Base-by-base conservation (phyloP, 768 basidiomycete species). In the Leucocoprinus leucothites region DNA sequence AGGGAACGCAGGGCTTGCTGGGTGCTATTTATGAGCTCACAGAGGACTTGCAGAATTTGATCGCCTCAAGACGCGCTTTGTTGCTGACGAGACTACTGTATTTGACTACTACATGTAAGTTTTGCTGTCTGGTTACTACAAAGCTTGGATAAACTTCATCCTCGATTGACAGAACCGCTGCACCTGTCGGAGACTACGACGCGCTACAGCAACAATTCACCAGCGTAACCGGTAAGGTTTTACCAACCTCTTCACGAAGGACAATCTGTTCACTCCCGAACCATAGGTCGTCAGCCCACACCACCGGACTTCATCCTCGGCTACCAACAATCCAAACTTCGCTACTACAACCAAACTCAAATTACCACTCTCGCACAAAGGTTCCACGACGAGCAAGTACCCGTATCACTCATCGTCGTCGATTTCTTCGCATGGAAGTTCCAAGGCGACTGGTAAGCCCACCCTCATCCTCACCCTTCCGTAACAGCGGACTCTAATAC, bases 391-490 rank as follows among this genome's bases (percentile, higher is more conserved):
- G 67, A 71, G 48, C 59, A 70, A 24, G 69, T 72, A 3, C 67
- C 67, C 35, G 70, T 73, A 19, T 69, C 71, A 11, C 54, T 73
- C 28, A 72, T 73, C 18, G 69, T 71, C 24, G 63, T 38, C 70
- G 70, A 72, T 56, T 71, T 71, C 62, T 72, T 72, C 52, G 65
- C 65, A 6, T 71, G 70, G 70, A 68, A 69, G 40, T 72, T 67
- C 48, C 70, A 72, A 60, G 71, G 71, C 34, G 71, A 72, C 53
- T 72, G 71, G 71, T 70, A 42, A 21, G 62, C 52, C 14, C 18
- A 11, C 13, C 28, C 22, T 35, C 38, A 19, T 47, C 22, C 19
- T 16, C 4, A 13, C 24, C 19, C 9, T 22, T 4, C 3, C 51
- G 19, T 28, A 44, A 2, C 18, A 9, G n/a, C n/a, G n/a, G n/a